Evolutionary conservation across 805 yeast genomes (phyloP).

Genomic region (Wickerhamiella brachini): DNA sequence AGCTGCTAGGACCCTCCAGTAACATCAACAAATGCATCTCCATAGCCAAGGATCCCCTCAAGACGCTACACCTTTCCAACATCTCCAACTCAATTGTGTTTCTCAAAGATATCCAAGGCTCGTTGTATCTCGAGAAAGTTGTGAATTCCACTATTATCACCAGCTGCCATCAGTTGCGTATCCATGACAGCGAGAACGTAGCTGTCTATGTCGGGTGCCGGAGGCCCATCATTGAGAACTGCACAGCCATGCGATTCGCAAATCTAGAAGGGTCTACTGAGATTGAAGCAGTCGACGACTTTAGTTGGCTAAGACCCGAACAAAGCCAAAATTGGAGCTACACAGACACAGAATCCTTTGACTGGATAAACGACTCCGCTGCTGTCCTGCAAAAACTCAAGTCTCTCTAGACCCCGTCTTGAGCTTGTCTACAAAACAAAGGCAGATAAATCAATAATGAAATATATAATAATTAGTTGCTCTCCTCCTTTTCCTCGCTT

Average conservation of each 20-base stretch:
- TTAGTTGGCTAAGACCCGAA: constrained; percentile 17
- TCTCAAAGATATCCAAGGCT: constrained; percentile 12
- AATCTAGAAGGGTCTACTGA: constrained; percentile 5
- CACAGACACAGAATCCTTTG: neutral
- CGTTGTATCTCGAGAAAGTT: constrained; percentile 14
- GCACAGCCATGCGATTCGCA: constrained; percentile 13
- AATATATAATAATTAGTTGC: neutral
- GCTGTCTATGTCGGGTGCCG: constrained; percentile 17
- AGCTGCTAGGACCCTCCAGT: neutral
- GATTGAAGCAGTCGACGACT: constrained; percentile 18
- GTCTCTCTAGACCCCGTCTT: neutral
- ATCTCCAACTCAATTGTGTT: constrained; percentile 12
- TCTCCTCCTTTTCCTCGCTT: neutral
- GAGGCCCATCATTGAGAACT: constrained; percentile 20
- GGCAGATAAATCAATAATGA: neutral
- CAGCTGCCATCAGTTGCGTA: constrained; percentile 20
- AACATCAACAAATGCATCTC: neutral
- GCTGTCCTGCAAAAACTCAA: neutral
- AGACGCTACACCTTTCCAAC: constrained; percentile 9
- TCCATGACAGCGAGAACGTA: constrained; percentile 15
- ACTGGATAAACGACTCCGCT: neutral
- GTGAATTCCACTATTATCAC: constrained; percentile 10
- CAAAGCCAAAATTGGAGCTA: constrained; percentile 11
- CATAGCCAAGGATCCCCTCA: neutral
- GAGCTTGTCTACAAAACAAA: neutral